A percentile compares a stretch with the other conserved stretches of the same genome.
Evolutionary conservation across 768 basidiomycete species (phyloP).

Genomic region (Melanogaster broomeanus): DNA sequence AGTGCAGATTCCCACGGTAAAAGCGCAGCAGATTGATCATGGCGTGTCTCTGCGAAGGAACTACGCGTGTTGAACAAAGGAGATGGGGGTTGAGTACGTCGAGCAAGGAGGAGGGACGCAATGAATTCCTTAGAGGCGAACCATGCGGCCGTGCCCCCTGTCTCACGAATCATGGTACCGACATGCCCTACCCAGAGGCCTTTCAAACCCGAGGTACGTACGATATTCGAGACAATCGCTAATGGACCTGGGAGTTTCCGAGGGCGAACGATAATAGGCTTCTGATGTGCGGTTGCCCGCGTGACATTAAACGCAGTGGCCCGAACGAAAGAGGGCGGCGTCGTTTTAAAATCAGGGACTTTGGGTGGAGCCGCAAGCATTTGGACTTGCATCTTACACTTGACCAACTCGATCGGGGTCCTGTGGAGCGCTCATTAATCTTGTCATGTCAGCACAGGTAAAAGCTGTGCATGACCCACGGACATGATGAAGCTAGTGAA

Average conservation of each 20-base stretch:
- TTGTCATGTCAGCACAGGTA: background rate
- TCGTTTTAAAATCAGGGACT: conserved; percentile 12
- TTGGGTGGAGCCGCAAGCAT: conserved; percentile 47
- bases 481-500: conserved; percentile 82
- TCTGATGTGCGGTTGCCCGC: conserved; percentile 7
- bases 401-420: conserved; percentile 91
- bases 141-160: conserved; percentile 85
- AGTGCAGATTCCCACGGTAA: conserved; percentile 74
- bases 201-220: conserved; percentile 52
- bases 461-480: conserved; percentile 31
- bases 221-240: conserved; percentile 45
- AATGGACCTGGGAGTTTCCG: conserved; percentile 50
- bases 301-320: conserved; percentile 1
- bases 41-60: background rate
- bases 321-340: conserved; percentile 16
- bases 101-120: conserved; percentile 59
- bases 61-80: background rate
- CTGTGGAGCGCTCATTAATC: conserved; percentile 37
- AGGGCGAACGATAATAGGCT: conserved; percentile 6
- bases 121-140: conserved; percentile 84
- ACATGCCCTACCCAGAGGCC: conserved; percentile 88
- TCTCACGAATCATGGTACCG: conserved; percentile 85
- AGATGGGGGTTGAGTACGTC: conserved; percentile 31
- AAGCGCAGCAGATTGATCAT: conserved; percentile 18
- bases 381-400: conserved; percentile 95